Evolutionary conservation across 2,329 filamentous ascomycete genomes (phyloP).

Genomic region (Aureobasidium sp.): DNA sequence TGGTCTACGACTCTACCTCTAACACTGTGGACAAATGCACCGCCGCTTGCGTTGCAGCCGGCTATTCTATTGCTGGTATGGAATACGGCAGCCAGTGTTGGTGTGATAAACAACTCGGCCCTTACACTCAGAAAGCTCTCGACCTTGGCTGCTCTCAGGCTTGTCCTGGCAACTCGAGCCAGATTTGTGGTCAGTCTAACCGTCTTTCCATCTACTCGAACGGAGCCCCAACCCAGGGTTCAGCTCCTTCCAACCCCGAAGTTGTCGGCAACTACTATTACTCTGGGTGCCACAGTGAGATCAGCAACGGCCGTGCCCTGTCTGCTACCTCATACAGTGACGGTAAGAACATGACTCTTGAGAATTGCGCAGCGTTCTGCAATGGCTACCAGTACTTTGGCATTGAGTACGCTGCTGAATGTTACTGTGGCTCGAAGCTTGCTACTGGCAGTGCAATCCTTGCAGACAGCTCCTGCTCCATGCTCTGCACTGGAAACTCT

Average conservation of each 20-base stretch:
- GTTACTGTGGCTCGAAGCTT: constrained; percentile 28
- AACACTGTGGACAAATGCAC: constrained; percentile 31
- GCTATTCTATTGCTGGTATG: constrained; percentile 32
- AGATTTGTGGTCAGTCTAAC: constrained; percentile 28
- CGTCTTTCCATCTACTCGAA: constrained; percentile 30
- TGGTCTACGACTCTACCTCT: constrained; percentile 24
- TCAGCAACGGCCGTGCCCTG: constrained; percentile 24
- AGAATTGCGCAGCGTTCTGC: constrained; percentile 34
- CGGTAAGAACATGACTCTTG: constrained; percentile 33
- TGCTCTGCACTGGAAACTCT: constrained; percentile 24
- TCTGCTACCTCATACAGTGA: constrained; percentile 22
- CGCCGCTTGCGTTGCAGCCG: constrained; percentile 25
- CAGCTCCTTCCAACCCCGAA: constrained; percentile 25
- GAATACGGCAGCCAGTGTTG: constrained; percentile 30
- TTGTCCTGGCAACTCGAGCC: constrained; percentile 28
- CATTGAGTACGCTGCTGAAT: constrained; percentile 33
- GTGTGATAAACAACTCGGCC: constrained; percentile 28
- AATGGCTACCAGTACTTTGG: constrained; percentile 34
- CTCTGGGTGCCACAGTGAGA: constrained; percentile 29
- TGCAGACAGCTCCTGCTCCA: constrained; percentile 23
- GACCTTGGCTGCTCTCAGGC: constrained; percentile 27
- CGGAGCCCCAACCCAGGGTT: constrained; percentile 20
- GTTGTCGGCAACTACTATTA: constrained; percentile 26
- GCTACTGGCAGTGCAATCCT: constrained; percentile 19
- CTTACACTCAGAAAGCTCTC: constrained; percentile 24